These are phyloP conservation scores for Trichoderma koningiopsis DNA, from an alignment of 2,329 filamentous ascomycete species.

Conservation along the genomic window DNA sequence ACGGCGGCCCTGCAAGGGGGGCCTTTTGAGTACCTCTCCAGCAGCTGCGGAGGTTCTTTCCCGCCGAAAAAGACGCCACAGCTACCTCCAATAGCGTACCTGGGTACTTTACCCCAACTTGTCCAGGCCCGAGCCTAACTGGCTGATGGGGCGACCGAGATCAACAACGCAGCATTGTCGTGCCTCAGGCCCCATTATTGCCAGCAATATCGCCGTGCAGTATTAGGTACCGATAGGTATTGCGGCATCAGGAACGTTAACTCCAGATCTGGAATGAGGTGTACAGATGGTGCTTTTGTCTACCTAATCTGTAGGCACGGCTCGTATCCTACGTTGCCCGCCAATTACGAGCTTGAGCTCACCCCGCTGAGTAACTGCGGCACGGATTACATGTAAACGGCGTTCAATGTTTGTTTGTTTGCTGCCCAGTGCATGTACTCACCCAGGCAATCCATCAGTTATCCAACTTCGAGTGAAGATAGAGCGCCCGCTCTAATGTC, in stretches of 20 bases:
- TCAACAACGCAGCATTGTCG: constrained; percentile 12
- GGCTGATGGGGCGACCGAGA: constrained; percentile 26
- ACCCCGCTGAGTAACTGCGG: no score
- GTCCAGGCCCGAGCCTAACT: constrained; percentile 12
- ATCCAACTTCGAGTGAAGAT: neutral
- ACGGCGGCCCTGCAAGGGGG: constrained; percentile 24
- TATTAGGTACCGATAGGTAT: neutral
- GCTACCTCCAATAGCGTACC: constrained; percentile 1
- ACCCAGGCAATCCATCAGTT: no score
- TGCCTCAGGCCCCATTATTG: constrained; percentile 19
- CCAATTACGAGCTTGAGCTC: neutral
- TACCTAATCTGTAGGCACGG: neutral
- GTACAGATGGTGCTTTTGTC: neutral
- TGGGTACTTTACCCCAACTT: constrained; percentile 17
- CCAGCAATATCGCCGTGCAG: neutral
- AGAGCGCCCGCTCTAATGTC: neutral
- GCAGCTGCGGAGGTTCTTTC: constrained; percentile 9
- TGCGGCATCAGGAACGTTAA: neutral
- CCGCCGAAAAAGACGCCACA: neutral
- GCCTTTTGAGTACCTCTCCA: neutral
- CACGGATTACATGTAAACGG: no score
- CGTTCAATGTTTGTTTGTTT: no score
- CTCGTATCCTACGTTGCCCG: neutral
- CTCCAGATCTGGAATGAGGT: neutral
- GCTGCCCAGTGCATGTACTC: neutral